Percentiles rank a stretch among this genome's conserved stretches.
phyloP scores from a whole-genome alignment of 2,329 filamentous ascomycete genomes.

The Incumbomyces lentus region DNA sequence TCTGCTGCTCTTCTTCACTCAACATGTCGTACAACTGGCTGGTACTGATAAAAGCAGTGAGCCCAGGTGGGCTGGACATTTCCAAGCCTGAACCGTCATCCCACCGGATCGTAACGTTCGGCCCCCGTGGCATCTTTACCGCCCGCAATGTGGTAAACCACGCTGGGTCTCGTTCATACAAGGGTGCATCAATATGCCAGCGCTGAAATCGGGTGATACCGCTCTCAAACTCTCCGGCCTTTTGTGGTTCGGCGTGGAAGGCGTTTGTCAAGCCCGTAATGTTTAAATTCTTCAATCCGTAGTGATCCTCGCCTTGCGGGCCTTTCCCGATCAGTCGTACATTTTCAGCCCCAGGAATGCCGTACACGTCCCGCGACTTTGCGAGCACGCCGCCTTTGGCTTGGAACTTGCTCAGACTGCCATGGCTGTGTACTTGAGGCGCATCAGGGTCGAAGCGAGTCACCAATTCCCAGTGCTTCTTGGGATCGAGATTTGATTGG shows the following conservation, averaged over 20 bases:
- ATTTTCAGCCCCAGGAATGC: constrained; percentile 35
- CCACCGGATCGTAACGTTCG: constrained; percentile 32
- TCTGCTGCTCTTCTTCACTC: constrained; percentile 30
- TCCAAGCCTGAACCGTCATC: constrained; percentile 34
- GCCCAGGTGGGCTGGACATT: constrained; percentile 34
- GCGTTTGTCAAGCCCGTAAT: constrained; percentile 26
- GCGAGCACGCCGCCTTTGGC: constrained; percentile 32
- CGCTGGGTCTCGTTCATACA: constrained; percentile 32
- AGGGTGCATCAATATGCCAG: constrained; percentile 41
- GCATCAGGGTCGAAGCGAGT: constrained; percentile 35
- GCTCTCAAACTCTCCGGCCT: constrained; percentile 27
- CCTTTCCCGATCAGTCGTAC: constrained; percentile 38
- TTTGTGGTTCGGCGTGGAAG: constrained; percentile 29
- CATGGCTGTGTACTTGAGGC: constrained; percentile 33
- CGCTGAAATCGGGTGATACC: constrained; percentile 37
- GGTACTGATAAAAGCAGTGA: constrained; percentile 37
- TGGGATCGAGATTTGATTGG: constrained; percentile 32
- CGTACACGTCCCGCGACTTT: constrained; percentile 26
- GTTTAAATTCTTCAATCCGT: constrained; percentile 32
- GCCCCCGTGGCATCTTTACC: constrained; percentile 29
- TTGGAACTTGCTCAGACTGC: constrained; percentile 32
- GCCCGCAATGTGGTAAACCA: constrained; percentile 36
- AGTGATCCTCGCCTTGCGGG: constrained; percentile 36
- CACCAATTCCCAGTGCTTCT: constrained; percentile 38
- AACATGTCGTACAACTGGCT: constrained; percentile 34